Evolutionary conservation across 169 alveolate species (phyloP).

Genomic region (Plasmodium ovale): DNA sequence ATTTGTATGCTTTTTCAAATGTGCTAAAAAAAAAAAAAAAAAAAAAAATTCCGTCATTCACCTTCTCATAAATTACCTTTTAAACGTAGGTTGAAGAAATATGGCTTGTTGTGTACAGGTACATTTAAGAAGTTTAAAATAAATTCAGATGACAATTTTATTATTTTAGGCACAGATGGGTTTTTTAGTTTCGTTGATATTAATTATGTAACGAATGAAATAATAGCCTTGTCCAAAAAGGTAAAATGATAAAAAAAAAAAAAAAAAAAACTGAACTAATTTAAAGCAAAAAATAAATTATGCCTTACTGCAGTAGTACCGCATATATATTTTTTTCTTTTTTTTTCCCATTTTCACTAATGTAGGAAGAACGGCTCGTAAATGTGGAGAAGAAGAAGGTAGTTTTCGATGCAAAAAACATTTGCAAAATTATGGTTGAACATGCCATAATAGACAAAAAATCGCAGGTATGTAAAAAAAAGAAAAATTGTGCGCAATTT

Average conservation of each 20-base stretch:
- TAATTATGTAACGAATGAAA: constrained; percentile 46
- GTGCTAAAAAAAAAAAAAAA: too few relatives aligned
- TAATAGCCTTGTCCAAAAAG: constrained; percentile 63
- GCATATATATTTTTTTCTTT: neutral
- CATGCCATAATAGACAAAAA: constrained; percentile 81
- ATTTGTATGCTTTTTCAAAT: too few relatives aligned
- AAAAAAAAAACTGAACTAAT: neutral
- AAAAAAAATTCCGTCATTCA: too few relatives aligned
- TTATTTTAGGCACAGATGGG: constrained; percentile 98
- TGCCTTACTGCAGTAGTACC: neutral
- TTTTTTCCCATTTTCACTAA: neutral
- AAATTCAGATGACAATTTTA: constrained; percentile 90
- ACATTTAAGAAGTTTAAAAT: constrained; percentile 81
- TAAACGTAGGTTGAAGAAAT: constrained; percentile 82
- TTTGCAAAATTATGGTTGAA: constrained; percentile 85
- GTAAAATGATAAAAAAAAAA: constrained; percentile 9
- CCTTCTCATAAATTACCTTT: too few relatives aligned
- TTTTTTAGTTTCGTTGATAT: constrained; percentile 92
- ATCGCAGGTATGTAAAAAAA: constrained; percentile 79
- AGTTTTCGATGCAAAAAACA: constrained; percentile 69
- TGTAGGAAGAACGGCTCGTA: constrained; percentile 81
- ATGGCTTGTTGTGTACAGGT: constrained; percentile 87
- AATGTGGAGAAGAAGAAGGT: constrained; percentile 76
- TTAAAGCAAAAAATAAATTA: neutral
- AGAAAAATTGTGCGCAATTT: neutral